Evolutionary conservation across 805 yeast genomes (phyloP).

Genomic region (Starmerella bombicola): DNA sequence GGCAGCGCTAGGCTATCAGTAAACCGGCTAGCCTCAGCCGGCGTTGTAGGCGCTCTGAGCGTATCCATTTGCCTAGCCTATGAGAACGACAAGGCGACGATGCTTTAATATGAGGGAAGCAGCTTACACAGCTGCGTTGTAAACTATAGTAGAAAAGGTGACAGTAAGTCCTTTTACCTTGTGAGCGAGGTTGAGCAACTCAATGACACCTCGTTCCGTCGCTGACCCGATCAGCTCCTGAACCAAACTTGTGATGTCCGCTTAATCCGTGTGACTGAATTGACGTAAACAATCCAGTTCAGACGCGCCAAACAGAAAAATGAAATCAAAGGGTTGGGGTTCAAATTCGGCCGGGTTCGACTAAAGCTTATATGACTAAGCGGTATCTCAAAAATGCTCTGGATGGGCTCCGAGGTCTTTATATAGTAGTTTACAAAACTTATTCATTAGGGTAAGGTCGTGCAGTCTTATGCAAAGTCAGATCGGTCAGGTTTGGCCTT

Average conservation of each 20-base stretch:
- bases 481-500: too few species aligned
- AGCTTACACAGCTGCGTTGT: not conserved
- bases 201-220: constrained; percentile 18
- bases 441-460: constrained; percentile 13
- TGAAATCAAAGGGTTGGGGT: not conserved
- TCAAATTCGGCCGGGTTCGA: not conserved
- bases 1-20: constrained; percentile 49
- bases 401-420: constrained; percentile 10
- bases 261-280: too few species aligned
- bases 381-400: not conserved
- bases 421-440: constrained; percentile 12
- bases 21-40: constrained; percentile 65
- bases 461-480: constrained; percentile 5
- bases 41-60: constrained; percentile 61
- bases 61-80: constrained; percentile 47
- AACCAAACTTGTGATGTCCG: too few species aligned
- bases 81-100: not conserved
- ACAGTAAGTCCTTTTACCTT: not conserved
- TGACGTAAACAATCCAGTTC: not conserved
- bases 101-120: not conserved
- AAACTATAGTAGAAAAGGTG: not conserved
- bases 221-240: too few species aligned
- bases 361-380: not conserved
- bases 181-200: constrained; percentile 18
- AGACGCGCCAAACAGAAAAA: not conserved